Percentiles rank a stretch among this genome's conserved stretches.
phyloP scores from a whole-genome alignment of 2,329 filamentous ascomycete species.

The Sporothrix humicola region DNA sequence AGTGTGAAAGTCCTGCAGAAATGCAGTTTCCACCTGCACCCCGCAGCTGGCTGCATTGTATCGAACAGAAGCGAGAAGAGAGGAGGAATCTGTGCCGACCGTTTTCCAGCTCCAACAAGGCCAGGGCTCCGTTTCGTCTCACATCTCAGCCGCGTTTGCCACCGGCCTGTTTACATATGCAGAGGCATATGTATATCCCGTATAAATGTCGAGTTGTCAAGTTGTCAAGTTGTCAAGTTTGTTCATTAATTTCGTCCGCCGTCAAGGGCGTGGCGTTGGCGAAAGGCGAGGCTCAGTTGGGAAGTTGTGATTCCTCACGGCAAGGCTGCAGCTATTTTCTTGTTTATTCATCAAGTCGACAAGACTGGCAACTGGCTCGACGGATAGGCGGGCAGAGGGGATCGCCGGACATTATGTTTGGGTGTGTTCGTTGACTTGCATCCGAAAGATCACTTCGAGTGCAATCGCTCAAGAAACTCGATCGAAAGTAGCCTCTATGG shows the following conservation, averaged over 20 bases:
- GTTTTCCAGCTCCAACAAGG: background rate
- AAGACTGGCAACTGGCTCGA: background rate
- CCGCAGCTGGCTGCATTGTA: constrained; percentile 12
- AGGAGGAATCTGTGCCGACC: background rate
- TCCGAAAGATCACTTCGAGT: background rate
- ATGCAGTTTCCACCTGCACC: constrained; percentile 19
- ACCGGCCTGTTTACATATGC: background rate
- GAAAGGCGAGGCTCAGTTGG: constrained; percentile 7
- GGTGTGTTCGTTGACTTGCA: background rate
- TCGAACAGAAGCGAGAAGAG: background rate
- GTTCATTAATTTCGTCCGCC: background rate
- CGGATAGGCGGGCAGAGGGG: background rate
- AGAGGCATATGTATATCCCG: background rate
- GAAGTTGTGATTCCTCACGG: constrained; percentile 9
- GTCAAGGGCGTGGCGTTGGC: background rate
- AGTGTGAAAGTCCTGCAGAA: background rate
- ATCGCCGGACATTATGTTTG: background rate
- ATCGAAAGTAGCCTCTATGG: background rate
- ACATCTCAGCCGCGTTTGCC: constrained; percentile 20
- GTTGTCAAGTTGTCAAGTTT: no score
- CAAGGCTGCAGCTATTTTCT: constrained; percentile 1
- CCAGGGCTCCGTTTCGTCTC: constrained; percentile 5
- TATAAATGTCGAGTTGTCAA: no score
- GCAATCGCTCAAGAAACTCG: background rate
- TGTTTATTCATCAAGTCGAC: background rate